Evolutionary conservation across 768 basidiomycete species (phyloP).

Genomic region (Boletus rufocinnamomeus): DNA sequence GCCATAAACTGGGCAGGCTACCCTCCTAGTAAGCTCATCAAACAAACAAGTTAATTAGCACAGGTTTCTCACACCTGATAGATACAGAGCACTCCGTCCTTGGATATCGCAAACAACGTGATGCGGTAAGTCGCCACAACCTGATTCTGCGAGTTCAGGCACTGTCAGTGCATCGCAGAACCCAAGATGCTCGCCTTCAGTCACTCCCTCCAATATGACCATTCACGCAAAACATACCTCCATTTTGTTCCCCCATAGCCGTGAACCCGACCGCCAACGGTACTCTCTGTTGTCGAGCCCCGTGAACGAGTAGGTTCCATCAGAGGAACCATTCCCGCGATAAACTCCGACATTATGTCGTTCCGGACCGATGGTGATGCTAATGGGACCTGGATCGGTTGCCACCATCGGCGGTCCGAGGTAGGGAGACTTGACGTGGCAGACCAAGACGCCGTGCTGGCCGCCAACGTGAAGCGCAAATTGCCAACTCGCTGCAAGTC

Average conservation of each 20-base stretch:
- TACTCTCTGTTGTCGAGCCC: conserved; percentile 28
- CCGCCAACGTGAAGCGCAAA: conserved; percentile 24
- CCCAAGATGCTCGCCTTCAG: neutral
- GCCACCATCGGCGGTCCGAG: conserved; percentile 24
- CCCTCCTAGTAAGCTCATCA: conserved; percentile 5
- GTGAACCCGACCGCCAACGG: conserved; percentile 25
- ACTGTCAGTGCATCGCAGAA: conserved; percentile 16
- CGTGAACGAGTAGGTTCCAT: conserved; percentile 22
- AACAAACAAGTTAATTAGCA: neutral
- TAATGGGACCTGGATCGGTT: conserved; percentile 20
- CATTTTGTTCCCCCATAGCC: conserved; percentile 18
- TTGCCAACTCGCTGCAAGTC: conserved; percentile 23
- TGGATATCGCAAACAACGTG: conserved; percentile 31
- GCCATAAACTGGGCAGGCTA: conserved; percentile 29
- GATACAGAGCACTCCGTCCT: conserved; percentile 35
- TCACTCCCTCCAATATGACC: neutral
- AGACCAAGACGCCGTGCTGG: conserved; percentile 22
- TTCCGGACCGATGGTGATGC: conserved; percentile 19
- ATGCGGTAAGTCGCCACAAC: conserved; percentile 35
- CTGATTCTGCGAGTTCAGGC: conserved; percentile 22
- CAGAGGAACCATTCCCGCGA: conserved; percentile 4
- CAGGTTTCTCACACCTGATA: conserved; percentile 27
- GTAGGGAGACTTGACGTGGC: conserved; percentile 33
- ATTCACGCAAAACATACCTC: conserved; percentile 27
- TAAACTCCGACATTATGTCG: conserved; percentile 11